Evolutionary conservation across 495 filamentous ascomycete genomes (phyloP).

Genomic region (Polyplosphaeria fusca): DNA sequence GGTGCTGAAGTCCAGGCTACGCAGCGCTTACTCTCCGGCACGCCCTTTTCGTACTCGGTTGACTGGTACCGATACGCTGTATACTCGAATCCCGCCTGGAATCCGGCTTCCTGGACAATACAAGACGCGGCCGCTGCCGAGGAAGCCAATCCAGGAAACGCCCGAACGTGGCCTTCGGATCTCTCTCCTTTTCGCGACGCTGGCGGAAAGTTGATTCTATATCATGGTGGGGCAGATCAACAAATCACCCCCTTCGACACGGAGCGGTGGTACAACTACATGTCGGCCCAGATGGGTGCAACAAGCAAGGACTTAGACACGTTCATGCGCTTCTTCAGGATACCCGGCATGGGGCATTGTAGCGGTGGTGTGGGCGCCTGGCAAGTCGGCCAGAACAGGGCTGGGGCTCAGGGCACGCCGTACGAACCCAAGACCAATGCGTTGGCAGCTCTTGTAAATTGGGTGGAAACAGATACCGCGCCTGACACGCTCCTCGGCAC

Average conservation of each 20-base stretch:
- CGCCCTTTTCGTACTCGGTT: slow-evolving; percentile 5
- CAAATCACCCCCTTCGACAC: slow-evolving; percentile 13
- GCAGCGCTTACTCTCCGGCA: slow-evolving; percentile 4
- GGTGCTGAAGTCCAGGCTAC: slow-evolving; percentile 6
- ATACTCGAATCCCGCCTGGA: neutral
- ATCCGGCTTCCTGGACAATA: slow-evolving; percentile 1
- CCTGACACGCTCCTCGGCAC: slow-evolving; percentile 54
- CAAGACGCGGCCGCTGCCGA: slow-evolving; percentile 1
- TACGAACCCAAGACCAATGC: slow-evolving; percentile 5
- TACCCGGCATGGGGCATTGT: slow-evolving; percentile 11
- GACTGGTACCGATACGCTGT: slow-evolving; percentile 14
- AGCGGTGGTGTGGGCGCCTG: slow-evolving; percentile 1
- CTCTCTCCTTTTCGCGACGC: neutral
- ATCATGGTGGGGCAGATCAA: slow-evolving; percentile 6
- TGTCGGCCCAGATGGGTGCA: neutral
- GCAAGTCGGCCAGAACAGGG: slow-evolving; percentile 2
- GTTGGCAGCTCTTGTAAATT: slow-evolving; percentile 52
- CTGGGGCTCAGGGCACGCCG: neutral
- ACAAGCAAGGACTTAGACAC: neutral
- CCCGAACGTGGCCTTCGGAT: neutral
- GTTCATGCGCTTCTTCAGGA: slow-evolving; percentile 7
- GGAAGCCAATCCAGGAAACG: neutral
- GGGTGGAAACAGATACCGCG: slow-evolving; percentile 57
- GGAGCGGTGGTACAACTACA: slow-evolving; percentile 5
- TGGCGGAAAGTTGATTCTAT: slow-evolving; percentile 5